These are phyloP conservation scores for Claviceps sp. DNA, from an alignment of 2,329 filamentous ascomycete genomes.

Conservation along the genomic window DNA sequence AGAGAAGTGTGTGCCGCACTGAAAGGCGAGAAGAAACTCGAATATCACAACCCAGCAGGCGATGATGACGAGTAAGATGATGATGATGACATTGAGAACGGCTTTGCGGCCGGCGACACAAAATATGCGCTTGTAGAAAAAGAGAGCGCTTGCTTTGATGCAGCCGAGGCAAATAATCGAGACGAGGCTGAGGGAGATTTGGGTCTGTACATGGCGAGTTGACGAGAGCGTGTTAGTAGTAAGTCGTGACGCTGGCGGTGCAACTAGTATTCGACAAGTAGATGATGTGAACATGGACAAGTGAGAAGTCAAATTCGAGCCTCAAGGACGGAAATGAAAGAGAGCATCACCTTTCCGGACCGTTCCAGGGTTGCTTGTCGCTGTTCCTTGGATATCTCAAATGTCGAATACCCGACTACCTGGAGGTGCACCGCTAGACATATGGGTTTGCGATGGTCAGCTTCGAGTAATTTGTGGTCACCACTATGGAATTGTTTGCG, in stretches of 20 bases:
- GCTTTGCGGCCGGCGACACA: slow-evolving; percentile 4
- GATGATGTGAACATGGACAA: too few relatives aligned
- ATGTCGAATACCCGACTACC: background rate
- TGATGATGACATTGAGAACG: slow-evolving; percentile 6
- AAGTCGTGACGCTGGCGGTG: too few relatives aligned
- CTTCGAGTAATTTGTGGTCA: too few relatives aligned
- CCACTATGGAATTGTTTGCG: background rate
- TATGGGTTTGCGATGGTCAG: too few relatives aligned
- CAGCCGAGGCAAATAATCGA: slow-evolving; percentile 6
- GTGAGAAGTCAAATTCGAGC: too few relatives aligned
- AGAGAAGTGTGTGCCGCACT: slow-evolving; percentile 12
- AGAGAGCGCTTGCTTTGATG: slow-evolving; percentile 10
- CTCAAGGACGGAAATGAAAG: too few relatives aligned
- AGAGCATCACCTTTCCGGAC: background rate
- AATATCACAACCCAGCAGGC: slow-evolving; percentile 9
- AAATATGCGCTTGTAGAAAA: slow-evolving; percentile 13
- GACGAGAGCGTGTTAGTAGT: background rate
- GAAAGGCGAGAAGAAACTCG: slow-evolving; percentile 10
- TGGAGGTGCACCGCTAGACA: background rate
- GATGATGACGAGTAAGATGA: slow-evolving; percentile 5
- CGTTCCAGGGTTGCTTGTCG: background rate
- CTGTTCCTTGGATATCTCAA: background rate
- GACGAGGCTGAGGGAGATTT: slow-evolving; percentile 7
- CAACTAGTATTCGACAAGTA: too few relatives aligned
- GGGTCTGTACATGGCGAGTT: background rate